Percentiles rank a stretch among this genome's conserved stretches.
These are phyloP conservation scores for Coix lacrymajobi DNA, from an alignment of 176 grass and related monocot species.

Conservation along the genomic window DNA sequence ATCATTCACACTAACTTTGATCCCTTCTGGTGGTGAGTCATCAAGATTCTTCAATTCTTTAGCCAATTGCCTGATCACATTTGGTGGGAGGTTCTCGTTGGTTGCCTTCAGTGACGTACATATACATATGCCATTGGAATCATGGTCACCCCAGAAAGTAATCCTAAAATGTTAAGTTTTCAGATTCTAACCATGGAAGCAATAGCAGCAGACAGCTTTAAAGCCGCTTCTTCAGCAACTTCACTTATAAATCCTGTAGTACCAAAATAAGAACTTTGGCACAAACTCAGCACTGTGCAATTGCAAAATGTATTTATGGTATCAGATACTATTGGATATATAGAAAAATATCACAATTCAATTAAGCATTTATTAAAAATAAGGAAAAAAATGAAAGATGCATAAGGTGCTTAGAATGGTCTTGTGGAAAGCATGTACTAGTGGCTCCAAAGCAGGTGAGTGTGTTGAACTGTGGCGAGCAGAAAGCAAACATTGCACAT, in stretches of 20 bases:
- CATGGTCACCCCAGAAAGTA: slow-evolving; percentile 5
- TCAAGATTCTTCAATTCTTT: slow-evolving; percentile 97
- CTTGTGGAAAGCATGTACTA: neutral
- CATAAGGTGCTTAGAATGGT: neutral
- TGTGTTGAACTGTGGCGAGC: neutral
- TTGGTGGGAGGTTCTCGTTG: slow-evolving; percentile 90
- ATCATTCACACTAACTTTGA: slow-evolving; percentile 89
- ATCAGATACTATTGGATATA: neutral
- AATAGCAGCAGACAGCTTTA: slow-evolving; percentile 15
- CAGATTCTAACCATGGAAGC: slow-evolving; percentile 35
- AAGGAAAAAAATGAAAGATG: neutral
- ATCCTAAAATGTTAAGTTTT: neutral
- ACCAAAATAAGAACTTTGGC: neutral
- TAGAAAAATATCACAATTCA: neutral
- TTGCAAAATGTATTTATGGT: neutral
- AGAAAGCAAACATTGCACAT: neutral
- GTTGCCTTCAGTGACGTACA: slow-evolving; percentile 56
- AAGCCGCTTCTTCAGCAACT: neutral
- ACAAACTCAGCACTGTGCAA: neutral
- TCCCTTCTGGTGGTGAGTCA: slow-evolving; percentile 88
- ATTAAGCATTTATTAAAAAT: neutral
- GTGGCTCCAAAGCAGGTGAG: neutral
- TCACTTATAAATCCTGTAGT: neutral
- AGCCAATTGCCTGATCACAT: slow-evolving; percentile 91
- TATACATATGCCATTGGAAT: neutral